phyloP scores from a whole-genome alignment of 2,329 filamentous ascomycete genomes.

The Alternaria burnsii region DNA sequence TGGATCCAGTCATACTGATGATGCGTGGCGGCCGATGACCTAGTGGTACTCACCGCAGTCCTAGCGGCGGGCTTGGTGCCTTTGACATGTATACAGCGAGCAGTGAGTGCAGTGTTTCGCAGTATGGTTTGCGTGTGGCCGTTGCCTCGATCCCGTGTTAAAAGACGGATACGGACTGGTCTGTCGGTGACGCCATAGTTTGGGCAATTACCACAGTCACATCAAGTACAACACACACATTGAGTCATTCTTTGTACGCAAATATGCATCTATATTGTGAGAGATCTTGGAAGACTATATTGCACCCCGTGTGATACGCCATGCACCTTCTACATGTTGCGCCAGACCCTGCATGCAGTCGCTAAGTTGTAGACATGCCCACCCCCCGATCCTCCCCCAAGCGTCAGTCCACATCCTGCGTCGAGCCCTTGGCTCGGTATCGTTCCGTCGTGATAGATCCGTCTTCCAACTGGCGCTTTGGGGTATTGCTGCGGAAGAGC shows the following conservation, averaged over 20 bases:
- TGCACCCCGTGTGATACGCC: conserved; percentile 37
- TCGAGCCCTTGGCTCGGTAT: background rate
- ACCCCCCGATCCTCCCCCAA: background rate
- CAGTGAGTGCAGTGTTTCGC: background rate
- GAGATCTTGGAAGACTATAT: conserved; percentile 14
- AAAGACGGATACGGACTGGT: background rate
- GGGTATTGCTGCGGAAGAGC: background rate
- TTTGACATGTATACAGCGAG: background rate
- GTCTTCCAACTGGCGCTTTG: background rate
- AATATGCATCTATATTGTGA: conserved; percentile 10
- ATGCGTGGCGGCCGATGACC: conserved; percentile 1
- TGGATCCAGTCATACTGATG: conserved; percentile 18
- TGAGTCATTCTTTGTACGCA: background rate
- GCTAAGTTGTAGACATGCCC: conserved; percentile 19
- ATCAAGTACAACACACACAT: background rate
- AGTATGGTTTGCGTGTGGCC: background rate
- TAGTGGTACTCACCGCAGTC: background rate
- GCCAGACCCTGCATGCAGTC: conserved; percentile 37
- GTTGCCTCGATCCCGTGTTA: background rate
- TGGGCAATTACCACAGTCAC: background rate
- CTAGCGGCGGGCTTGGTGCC: background rate
- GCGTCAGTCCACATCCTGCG: background rate
- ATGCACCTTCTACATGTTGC: conserved; percentile 33
- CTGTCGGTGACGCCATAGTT: conserved; percentile 9
- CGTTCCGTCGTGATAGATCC: background rate